phyloP scores from a whole-genome alignment of 2,329 filamentous ascomycete genomes.

The Albophoma yamanashiensis region DNA sequence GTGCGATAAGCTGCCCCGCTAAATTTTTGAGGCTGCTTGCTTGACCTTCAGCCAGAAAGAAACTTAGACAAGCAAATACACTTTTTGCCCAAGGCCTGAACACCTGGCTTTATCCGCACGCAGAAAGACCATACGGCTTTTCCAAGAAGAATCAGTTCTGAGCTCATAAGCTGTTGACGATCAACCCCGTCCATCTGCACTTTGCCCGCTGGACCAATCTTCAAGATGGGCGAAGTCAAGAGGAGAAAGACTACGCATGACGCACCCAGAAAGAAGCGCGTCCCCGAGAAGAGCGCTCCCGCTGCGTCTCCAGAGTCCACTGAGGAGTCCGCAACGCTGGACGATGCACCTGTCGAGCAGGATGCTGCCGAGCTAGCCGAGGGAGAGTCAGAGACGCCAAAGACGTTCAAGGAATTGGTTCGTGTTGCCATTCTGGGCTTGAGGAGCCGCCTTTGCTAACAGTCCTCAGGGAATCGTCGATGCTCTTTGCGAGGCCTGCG shows the following conservation, averaged over 20 bases:
- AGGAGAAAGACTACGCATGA: constrained; percentile 28
- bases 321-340: constrained; percentile 23
- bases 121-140: too few species aligned
- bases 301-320: constrained; percentile 10
- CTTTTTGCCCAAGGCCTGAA: too few species aligned
- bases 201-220: not conserved
- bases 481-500: constrained; percentile 80
- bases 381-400: constrained; percentile 25
- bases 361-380: constrained; percentile 19
- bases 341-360: constrained; percentile 18
- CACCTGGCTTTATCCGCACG: too few species aligned
- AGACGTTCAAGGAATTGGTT: constrained; percentile 58
- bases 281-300: not conserved
- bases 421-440: constrained; percentile 1
- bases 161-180: not conserved
- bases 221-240: constrained; percentile 25
- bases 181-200: not conserved
- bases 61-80: too few species aligned
- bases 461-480: constrained; percentile 62
- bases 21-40: constrained; percentile 13
- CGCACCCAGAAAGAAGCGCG: constrained; percentile 11
- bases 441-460: not conserved
- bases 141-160: not conserved
- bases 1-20: constrained; percentile 22
- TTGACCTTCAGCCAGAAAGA: too few species aligned